Percentiles rank a stretch among this genome's conserved stretches.
Conservation (phyloP, 352 stramenopile genomes). For the Phytophthora melonis region DNA sequence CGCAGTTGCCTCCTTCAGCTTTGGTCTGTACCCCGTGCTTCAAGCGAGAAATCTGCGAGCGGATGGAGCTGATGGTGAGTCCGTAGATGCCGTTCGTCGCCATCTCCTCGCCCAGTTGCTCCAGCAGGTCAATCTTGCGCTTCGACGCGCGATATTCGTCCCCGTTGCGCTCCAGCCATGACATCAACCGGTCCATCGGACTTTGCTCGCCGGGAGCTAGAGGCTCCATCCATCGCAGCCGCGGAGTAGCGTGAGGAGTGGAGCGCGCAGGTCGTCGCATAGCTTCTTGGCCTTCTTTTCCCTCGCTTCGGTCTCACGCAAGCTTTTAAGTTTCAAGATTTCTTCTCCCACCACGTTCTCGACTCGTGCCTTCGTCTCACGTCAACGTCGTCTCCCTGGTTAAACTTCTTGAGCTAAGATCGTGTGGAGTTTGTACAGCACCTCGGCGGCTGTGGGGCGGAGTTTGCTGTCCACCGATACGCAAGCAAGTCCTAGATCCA, state of each 20-base stretch:
- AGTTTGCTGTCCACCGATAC: conserved; percentile 39
- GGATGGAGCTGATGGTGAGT: conserved; percentile 15
- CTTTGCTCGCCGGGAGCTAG: neutral
- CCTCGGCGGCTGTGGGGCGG: conserved; percentile 52
- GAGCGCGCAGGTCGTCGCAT: conserved; percentile 7
- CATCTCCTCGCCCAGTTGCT: conserved; percentile 28
- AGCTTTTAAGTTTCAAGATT: neutral
- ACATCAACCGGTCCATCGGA: conserved; percentile 25
- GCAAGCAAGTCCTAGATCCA: conserved; percentile 51
- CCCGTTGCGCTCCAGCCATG: conserved; percentile 25
- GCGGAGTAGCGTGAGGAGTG: neutral
- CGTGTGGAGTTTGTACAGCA: conserved; percentile 51
- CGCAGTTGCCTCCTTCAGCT: conserved; percentile 16
- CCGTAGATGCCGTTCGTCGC: conserved; percentile 25
- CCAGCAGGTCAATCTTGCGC: conserved; percentile 17
- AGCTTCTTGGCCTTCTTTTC: neutral
- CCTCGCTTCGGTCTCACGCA: neutral
- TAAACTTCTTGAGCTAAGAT: conserved; percentile 26
- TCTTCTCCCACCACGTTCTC: conserved; percentile 6
- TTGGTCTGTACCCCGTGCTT: conserved; percentile 20
- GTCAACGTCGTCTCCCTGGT: neutral
- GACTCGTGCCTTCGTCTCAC: neutral
- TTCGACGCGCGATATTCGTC: conserved; percentile 21
- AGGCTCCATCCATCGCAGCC: conserved; percentile 19
- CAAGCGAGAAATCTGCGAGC: conserved; percentile 23